Percentiles rank a stretch among this genome's conserved stretches.
Conservation (phyloP, 306 rosid genomes). For the Vigna unguiculata region DNA sequence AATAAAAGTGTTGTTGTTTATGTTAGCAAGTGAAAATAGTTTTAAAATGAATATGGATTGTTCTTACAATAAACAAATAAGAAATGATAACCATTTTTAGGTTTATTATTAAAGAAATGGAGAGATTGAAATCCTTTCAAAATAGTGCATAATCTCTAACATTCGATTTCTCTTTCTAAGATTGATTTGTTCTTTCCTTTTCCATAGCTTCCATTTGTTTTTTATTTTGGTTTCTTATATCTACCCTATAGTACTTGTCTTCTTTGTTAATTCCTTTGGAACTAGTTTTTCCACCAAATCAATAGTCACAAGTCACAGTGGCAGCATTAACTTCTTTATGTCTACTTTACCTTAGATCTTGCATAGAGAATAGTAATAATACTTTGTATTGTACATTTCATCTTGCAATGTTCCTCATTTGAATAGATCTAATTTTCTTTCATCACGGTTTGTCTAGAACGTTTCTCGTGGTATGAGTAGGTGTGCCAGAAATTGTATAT, state of each 20-base stretch:
- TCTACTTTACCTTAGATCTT: neutral
- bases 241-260: neutral
- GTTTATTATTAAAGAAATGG: no score
- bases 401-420: neutral
- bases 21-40: neutral
- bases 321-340: neutral
- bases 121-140: no score
- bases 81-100: no score
- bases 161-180: no score
- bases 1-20: neutral
- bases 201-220: neutral
- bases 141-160: neutral
- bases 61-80: no score
- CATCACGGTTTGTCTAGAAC: neutral
- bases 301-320: neutral
- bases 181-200: neutral
- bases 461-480: neutral
- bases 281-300: neutral
- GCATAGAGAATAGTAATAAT: neutral
- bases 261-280: neutral
- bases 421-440: neutral
- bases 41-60: no score
- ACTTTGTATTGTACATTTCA: neutral
- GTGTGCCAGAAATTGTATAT: conserved; percentile 1
- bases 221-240: neutral